phyloP scores from a whole-genome alignment of 2,329 filamentous ascomycete genomes.

The Colletotrichum orchidophilum region DNA sequence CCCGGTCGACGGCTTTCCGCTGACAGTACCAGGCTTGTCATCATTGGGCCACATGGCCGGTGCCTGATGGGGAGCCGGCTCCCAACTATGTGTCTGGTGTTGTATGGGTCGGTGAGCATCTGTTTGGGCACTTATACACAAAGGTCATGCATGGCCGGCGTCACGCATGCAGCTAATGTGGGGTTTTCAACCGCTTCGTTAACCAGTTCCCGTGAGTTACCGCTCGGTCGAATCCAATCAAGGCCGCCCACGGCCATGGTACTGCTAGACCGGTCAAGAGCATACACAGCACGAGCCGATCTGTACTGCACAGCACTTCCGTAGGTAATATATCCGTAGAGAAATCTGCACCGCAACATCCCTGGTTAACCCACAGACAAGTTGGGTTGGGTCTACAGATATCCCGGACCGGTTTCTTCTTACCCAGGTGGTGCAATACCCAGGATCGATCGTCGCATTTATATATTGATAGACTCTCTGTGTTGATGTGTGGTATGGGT shows the following conservation, averaged over 20 bases:
- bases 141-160: constrained; percentile 32
- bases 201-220: constrained; percentile 19
- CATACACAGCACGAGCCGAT: not conserved
- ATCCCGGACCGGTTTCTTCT: not conserved
- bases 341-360: not conserved
- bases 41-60: constrained; percentile 34
- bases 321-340: not conserved
- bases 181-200: constrained; percentile 14
- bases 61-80: constrained; percentile 33
- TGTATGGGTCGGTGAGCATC: constrained; percentile 34
- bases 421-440: constrained; percentile 1
- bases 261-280: constrained; percentile 20
- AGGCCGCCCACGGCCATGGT: not conserved
- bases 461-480: not conserved
- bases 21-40: constrained; percentile 10
- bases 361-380: not conserved
- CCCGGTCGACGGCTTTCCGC: constrained; percentile 20
- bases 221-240: constrained; percentile 10
- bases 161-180: constrained; percentile 34
- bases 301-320: not conserved
- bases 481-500: not conserved
- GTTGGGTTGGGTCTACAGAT: not conserved
- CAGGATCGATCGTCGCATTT: not conserved
- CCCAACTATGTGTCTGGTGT: constrained; percentile 35
- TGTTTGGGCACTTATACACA: constrained; percentile 34